Conservation (phyloP, 2,329 filamentous ascomycete genomes). For the Triangularia setosa region DNA sequence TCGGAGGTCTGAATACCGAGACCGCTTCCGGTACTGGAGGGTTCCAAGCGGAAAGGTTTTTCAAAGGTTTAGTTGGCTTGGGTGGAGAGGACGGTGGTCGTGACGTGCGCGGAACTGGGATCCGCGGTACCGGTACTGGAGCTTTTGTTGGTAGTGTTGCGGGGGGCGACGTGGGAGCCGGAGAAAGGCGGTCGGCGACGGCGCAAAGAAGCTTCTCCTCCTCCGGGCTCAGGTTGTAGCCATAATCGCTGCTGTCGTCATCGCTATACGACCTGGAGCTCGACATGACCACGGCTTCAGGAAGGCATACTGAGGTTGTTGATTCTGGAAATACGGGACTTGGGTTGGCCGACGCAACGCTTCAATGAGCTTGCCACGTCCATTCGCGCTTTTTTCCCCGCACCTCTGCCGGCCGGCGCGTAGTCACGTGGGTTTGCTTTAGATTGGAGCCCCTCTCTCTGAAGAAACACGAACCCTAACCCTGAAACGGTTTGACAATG, state of each 20-base stretch:
- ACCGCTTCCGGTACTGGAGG: not conserved
- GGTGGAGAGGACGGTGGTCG: not conserved
- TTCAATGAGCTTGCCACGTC: not conserved
- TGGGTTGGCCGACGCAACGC: not conserved
- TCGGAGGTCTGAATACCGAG: not conserved
- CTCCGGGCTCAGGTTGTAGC: conserved; percentile 44
- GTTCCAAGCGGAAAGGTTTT: not conserved
- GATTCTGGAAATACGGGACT: not conserved
- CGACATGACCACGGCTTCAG: conserved; percentile 17
- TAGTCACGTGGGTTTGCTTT: not conserved
- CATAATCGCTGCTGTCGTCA: conserved; percentile 43
- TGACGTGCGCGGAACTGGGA: not conserved
- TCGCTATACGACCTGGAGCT: conserved; percentile 18
- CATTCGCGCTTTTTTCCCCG: not conserved
- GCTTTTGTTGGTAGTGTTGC: not conserved
- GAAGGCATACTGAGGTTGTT: conserved; percentile 1
- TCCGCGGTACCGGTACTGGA: not conserved
- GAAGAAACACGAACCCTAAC: not conserved
- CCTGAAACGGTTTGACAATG: too few species aligned
- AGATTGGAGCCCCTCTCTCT: too few species aligned
- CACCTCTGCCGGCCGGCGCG: not conserved
- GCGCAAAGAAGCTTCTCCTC: conserved; percentile 42
- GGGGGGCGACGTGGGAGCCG: conserved; percentile 12
- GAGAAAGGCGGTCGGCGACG: conserved; percentile 18
- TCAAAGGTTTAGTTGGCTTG: not conserved